Evolutionary conservation across 179 eudicot species (phyloP), one percentile per base, ranked within the genome.

Genomic region (Beta corolliflora): DNA sequence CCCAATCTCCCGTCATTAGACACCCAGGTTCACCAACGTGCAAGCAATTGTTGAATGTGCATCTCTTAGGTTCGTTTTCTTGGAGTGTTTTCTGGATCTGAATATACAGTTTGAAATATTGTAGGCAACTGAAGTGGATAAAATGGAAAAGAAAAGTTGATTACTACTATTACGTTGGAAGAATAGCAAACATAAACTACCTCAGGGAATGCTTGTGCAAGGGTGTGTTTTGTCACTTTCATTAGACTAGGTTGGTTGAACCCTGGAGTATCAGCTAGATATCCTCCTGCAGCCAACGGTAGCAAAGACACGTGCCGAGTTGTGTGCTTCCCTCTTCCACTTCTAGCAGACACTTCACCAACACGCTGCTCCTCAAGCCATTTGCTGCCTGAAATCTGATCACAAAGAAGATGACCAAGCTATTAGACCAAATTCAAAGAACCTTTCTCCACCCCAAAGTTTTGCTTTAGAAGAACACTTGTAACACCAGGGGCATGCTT

Each of bases 241-340:
- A 92, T 54, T 70, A 95, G 86, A 84, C 97, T 90, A 76, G 99
- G 99, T 82, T 95, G 99, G 82, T 89, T 95, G 80, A 94, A 95
- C 25, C 99, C 99, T n/a, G 99, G 99, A 75, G 99, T 94, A 86
- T 95, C 99, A 4, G 98, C 99, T 81, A 95, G 87, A 80, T 85
- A 91, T 52, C 99, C 99, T 59, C 98, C 98, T 79, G 87, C 98
- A 81, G 91, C 86, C 78, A 95, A 78, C 41, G 98, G 99, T 73
- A 95, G 95, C 87, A 95, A 78, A 46, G 98, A 92, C 25, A 95
- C 98, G 55, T 95, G 82, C 9, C 98, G 90, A 71, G 99, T 95
- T n/a, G 99, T 95, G 80, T 95, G 99, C 85, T 94, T 95, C 75
- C 99, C 99, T 88, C 91, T 89, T 61, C 99, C 99, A 85, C 99